Evolutionary conservation across 2,329 filamentous ascomycete species (phyloP).

Genomic region (Aspergillus texensis): DNA sequence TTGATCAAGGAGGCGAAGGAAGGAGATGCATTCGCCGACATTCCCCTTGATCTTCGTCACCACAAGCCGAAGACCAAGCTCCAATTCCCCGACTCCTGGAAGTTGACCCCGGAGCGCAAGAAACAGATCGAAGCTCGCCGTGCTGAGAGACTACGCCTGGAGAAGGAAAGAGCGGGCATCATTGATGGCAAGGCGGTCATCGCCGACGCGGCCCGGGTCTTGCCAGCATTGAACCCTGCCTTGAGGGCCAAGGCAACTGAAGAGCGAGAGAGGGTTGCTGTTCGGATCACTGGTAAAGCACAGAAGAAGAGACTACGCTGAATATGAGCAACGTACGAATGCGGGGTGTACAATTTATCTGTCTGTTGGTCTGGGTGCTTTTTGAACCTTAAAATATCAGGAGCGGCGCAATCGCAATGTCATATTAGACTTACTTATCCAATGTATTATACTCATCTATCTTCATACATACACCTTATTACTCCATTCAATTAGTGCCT

Average conservation of each 20-base stretch:
- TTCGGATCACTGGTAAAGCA: conserved; percentile 16
- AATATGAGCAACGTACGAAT: conserved; percentile 4
- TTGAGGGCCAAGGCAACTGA: conserved; percentile 25
- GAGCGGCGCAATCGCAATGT: conserved; percentile 37
- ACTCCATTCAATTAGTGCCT: not conserved
- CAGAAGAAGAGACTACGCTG: conserved; percentile 23
- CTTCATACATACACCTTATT: conserved; percentile 1
- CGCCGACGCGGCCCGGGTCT: conserved; percentile 31
- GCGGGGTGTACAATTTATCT: conserved; percentile 6
- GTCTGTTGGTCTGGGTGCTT: conserved; percentile 13
- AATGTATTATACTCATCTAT: conserved; percentile 28
- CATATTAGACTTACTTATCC: conserved; percentile 26
- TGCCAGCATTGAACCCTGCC: conserved; percentile 38
- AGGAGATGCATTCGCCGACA: conserved; percentile 80
- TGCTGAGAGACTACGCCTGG: conserved; percentile 53
- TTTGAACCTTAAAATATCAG: conserved; percentile 34
- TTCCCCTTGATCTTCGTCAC: conserved; percentile 88
- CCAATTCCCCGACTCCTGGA: conserved; percentile 82
- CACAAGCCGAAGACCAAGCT: conserved; percentile 69
- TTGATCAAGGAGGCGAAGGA: conserved; percentile 79
- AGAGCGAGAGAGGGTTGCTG: conserved; percentile 27
- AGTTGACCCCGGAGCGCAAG: conserved; percentile 70
- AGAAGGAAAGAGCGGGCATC: conserved; percentile 63
- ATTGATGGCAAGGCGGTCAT: conserved; percentile 50
- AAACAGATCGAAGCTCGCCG: conserved; percentile 66